Percentiles rank a stretch among this genome's conserved stretches.
phyloP scores from a whole-genome alignment of 2,329 filamentous ascomycete genomes.

The Intubia oerlemansii region DNA sequence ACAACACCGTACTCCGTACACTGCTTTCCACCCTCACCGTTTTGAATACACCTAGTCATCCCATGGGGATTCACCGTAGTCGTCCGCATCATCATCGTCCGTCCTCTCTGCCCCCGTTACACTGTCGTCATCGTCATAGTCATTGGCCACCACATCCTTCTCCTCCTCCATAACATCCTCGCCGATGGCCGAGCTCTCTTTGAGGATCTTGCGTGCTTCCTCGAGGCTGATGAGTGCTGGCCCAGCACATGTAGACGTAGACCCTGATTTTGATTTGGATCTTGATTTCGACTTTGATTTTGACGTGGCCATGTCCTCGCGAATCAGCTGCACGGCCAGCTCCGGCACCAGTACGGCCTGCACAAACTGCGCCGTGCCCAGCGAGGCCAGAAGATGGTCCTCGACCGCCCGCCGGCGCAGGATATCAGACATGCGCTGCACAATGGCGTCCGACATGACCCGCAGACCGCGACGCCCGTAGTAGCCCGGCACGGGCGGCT shows the following conservation, averaged over 20 bases:
- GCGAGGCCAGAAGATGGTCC: slow-evolving; percentile 43
- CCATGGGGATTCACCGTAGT: too few relatives aligned
- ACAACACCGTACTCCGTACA: too few relatives aligned
- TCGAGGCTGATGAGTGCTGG: too few relatives aligned
- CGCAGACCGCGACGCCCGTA: slow-evolving; percentile 59
- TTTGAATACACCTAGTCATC: too few relatives aligned
- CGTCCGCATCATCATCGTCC: too few relatives aligned
- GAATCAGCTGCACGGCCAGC: slow-evolving; percentile 29
- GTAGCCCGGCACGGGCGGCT: slow-evolving; percentile 45
- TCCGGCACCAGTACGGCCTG: slow-evolving; percentile 64
- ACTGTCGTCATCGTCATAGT: slow-evolving; percentile 4
- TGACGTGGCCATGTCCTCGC: slow-evolving; percentile 39
- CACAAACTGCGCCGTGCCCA: slow-evolving; percentile 47
- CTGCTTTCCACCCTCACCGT: too few relatives aligned
- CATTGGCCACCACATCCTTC: slow-evolving; percentile 24
- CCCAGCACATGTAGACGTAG: too few relatives aligned
- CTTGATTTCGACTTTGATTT: slow-evolving; percentile 17
- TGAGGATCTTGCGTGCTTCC: slow-evolving; percentile 32
- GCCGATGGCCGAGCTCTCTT: slow-evolving; percentile 45
- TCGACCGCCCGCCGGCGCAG: slow-evolving; percentile 39
- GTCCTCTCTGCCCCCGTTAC: too few relatives aligned
- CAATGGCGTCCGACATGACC: slow-evolving; percentile 49
- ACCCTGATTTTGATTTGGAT: too few relatives aligned
- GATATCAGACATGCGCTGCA: slow-evolving; percentile 33
- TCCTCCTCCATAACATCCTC: slow-evolving; percentile 46